A percentile compares a stretch with the other conserved stretches of the same genome.
phyloP scores from a whole-genome alignment of 495 filamentous ascomycete species.

The Hypoxylon lenormandii region DNA sequence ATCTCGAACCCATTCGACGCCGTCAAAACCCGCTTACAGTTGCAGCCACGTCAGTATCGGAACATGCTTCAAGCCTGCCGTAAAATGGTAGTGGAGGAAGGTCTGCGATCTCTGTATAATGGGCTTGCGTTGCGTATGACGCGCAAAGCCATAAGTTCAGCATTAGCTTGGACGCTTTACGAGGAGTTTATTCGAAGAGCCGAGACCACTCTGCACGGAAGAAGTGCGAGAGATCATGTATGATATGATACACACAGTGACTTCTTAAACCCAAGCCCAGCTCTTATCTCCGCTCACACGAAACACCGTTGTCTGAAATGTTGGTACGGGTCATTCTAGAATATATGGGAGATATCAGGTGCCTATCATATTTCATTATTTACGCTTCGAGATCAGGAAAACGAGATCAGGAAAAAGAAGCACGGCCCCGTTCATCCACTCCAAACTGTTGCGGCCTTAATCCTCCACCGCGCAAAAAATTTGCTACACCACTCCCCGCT shows the following conservation, averaged over 20 bases:
- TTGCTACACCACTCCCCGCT: neutral
- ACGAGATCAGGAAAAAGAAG: neutral
- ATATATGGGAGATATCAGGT: slow-evolving; percentile 23
- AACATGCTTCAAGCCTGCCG: slow-evolving; percentile 83
- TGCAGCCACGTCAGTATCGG: slow-evolving; percentile 82
- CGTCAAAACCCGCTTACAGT: slow-evolving; percentile 92
- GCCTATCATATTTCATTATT: slow-evolving; percentile 17
- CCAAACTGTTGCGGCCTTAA: neutral
- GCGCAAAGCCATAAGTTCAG: slow-evolving; percentile 89
- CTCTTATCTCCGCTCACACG: slow-evolving; percentile 28
- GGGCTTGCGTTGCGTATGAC: slow-evolving; percentile 88
- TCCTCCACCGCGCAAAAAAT: neutral
- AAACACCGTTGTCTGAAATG: slow-evolving; percentile 2
- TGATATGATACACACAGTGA: slow-evolving; percentile 15
- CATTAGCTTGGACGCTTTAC: slow-evolving; percentile 95
- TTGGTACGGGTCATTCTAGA: neutral
- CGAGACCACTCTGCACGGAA: slow-evolving; percentile 69
- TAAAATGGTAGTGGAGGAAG: slow-evolving; percentile 85
- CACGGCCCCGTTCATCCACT: too few relatives aligned
- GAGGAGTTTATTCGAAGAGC: slow-evolving; percentile 87
- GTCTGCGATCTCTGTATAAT: slow-evolving; percentile 82
- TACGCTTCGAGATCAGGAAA: slow-evolving; percentile 13
- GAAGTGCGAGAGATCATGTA: slow-evolving; percentile 35
- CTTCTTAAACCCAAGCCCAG: slow-evolving; percentile 1
- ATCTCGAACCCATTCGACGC: slow-evolving; percentile 97